Evolutionary conservation across 441 rosid species (phyloP), one percentile per base, ranked within the genome.

Genomic region (Omphalea diandra): DNA sequence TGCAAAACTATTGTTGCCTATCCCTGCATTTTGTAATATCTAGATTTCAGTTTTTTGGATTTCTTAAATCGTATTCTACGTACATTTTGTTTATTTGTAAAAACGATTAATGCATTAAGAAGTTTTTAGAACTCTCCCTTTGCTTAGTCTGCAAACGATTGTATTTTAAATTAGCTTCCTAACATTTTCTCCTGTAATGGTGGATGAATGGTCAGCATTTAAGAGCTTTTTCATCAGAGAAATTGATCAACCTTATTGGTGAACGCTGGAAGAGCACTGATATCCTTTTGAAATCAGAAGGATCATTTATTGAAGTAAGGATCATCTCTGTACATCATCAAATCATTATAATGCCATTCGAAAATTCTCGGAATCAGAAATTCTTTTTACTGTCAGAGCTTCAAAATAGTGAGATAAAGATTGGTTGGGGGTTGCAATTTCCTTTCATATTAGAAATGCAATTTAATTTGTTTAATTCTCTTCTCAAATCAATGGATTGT

Each of bases 121-220:
- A 20, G 27, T 38, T 60, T 1, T 3, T 11, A 60, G 64, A 36
- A n/a, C 36, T 20, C 26, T 32, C 12, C 14, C 32, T 22, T 26
- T 67, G 24, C 11, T 20, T 55, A 20, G 20, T 32, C 40, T 75
- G 31, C 36, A 22, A 73, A 53, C 46, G 15, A 4, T 68, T 64
- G 11, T 35, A 32, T 53, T 11, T 50, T 18, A 46, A 36, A 35
- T 22, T 55, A 14, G 44, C 43, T 56, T 65, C 11, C 72, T 75
- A 67, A 79, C 46, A 18, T 14, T 52, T 58, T 64, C 38, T 64
- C 40, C 31, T 38, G 46, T 76, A 24, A 80, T 90, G 98, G 88
- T 94, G 98, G 98, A 94, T 94, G 97, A 94, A 94, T 81, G 98
- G 98, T 63, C 97, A 83, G 80, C 94, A 90, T 83, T 70, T 94